These are phyloP conservation scores for Neonectria sp. DNA, from an alignment of 2,329 filamentous ascomycete genomes.

Conservation along the genomic window DNA sequence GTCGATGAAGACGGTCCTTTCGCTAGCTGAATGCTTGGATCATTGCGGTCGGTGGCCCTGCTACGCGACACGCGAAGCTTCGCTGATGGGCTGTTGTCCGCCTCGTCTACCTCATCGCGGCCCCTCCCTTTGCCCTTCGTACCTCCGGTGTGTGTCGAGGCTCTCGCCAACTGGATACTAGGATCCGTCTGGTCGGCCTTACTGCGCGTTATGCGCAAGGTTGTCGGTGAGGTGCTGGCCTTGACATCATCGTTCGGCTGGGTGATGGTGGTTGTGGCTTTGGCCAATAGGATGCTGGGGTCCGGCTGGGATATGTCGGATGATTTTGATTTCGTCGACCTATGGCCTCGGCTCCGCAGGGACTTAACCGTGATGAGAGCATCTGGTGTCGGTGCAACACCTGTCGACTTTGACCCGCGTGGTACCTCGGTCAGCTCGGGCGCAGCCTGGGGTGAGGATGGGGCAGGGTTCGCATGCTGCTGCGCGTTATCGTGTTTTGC, in stretches of 20 bases:
- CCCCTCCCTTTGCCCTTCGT: slow-evolving; percentile 40
- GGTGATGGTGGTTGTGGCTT: slow-evolving; percentile 31
- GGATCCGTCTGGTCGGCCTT: slow-evolving; percentile 44
- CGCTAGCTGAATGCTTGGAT: slow-evolving; percentile 46
- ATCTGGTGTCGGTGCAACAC: slow-evolving; percentile 40
- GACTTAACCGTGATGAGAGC: slow-evolving; percentile 48
- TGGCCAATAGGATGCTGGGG: slow-evolving; percentile 50
- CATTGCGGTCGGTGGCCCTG: slow-evolving; percentile 39
- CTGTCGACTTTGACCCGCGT: slow-evolving; percentile 28
- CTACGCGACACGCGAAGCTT: slow-evolving; percentile 49
- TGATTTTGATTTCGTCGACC: slow-evolving; percentile 43
- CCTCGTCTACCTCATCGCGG: slow-evolving; percentile 34
- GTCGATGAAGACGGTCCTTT: slow-evolving; percentile 42
- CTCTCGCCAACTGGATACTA: slow-evolving; percentile 42
- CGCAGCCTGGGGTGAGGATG: slow-evolving; percentile 32
- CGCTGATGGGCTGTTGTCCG: slow-evolving; percentile 39
- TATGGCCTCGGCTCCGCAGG: slow-evolving; percentile 49
- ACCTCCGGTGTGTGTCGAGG: slow-evolving; percentile 34
- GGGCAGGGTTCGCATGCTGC: slow-evolving; percentile 27
- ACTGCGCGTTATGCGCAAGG: slow-evolving; percentile 48
- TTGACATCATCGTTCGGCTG: slow-evolving; percentile 34
- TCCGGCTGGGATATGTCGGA: slow-evolving; percentile 44
- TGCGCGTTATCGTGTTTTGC: slow-evolving; percentile 20
- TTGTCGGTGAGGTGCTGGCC: slow-evolving; percentile 35
- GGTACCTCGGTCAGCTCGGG: slow-evolving; percentile 28